Evolutionary conservation across 768 basidiomycete genomes (phyloP), one percentile per base, ranked within the genome.

Genomic region (Dioszegia aurantiaca): DNA sequence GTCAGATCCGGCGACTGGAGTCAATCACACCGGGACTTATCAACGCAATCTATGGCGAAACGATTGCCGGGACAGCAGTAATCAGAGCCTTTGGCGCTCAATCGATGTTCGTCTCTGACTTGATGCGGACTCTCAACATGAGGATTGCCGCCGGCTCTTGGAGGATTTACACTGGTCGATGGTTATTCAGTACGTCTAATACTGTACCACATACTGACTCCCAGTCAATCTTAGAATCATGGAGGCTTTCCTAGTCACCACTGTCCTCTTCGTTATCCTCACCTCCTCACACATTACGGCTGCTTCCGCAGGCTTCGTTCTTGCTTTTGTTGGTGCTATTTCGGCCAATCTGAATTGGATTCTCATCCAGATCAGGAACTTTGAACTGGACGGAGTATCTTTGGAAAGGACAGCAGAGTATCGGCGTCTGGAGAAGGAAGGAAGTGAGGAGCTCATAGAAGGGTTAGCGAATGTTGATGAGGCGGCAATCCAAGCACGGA

Each of bases 71-170:
- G 1, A 59, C 68, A 9, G 60, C 65, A 4, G 68, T 72, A 5
- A 64, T 72, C 44, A 53, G 70, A 11, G 70, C 70, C n/a, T 69
- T 69, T 28, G 70, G 70, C 2, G 52, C 33, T 2, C 70, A 72
- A 40, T 57, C 60, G 3, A 24, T 66, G 10, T 65, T 67, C 47
- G 19, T 69, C 4, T 28, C 60, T n/a, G 65, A 58, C 8, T 27
- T 57, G 45, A 33, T 62, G 45, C 37, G 45, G 36, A 31, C 40
- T 16, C n/a, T 55, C 8, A 65, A 68, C 33, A 64, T 68, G 57
- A 28, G 47, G 49, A 64, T 59, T 26, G 58, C 56, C 40, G 55
- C 45, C 21, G 30, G 14, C 8, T 37, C 59, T 5, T 64, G 62
- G 63, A 37, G 54, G 5, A n/a, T 23, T 1, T 62, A 61, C 26